Conservation (phyloP, 805 yeast species). For the Candida namnaoensis region DNA sequence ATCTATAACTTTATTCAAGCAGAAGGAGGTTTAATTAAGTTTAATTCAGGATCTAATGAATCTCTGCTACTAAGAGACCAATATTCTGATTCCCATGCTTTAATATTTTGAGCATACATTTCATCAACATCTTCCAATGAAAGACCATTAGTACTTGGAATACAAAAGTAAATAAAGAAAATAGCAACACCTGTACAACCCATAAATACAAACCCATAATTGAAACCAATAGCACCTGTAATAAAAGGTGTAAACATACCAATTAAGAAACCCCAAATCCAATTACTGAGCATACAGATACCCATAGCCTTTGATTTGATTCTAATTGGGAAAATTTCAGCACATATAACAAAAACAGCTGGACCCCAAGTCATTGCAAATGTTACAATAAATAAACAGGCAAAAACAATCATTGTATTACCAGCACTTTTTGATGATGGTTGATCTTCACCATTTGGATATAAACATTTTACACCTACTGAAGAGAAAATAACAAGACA, state of each 20-base stretch:
- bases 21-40: too few species aligned
- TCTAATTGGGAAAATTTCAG: conserved; percentile 68
- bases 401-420: conserved; percentile 60
- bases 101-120: conserved; percentile 35
- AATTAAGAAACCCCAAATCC: conserved; percentile 62
- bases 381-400: conserved; percentile 62
- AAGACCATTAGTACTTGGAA: conserved; percentile 76
- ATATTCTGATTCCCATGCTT: conserved; percentile 37
- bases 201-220: conserved; percentile 58
- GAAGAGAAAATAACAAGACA: conserved; percentile 45
- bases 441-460: conserved; percentile 33
- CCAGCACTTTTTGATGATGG: conserved; percentile 49
- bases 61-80: too few species aligned
- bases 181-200: conserved; percentile 52
- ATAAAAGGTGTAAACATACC: conserved; percentile 65
- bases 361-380: conserved; percentile 76
- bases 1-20: too few species aligned
- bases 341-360: conserved; percentile 51
- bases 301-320: conserved; percentile 50
- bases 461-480: conserved; percentile 44
- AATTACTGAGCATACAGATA: conserved; percentile 54
- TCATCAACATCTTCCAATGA: conserved; percentile 78
- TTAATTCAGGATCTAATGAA: too few species aligned
- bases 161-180: conserved; percentile 63
- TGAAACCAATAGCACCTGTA: conserved; percentile 56